A percentile compares a stretch with the other conserved stretches of the same genome.
These are phyloP conservation scores for Verticillium alfalfae DNA, from an alignment of 2,329 filamentous ascomycete genomes.

Conservation along the genomic window DNA sequence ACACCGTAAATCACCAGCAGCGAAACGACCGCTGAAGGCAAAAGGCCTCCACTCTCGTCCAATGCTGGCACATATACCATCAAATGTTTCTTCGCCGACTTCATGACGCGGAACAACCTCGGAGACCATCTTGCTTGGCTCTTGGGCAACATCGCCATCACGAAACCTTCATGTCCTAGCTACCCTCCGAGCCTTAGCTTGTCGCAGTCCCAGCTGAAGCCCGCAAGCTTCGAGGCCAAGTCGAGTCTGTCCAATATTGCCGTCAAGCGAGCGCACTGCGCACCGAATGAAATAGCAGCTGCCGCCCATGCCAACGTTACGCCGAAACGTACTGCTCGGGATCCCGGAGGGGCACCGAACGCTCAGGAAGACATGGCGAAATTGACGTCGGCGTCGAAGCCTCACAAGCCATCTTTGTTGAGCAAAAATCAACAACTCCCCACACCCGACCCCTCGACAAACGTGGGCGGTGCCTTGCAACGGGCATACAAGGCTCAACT, in stretches of 20 bases:
- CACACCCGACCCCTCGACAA: slow-evolving; percentile 28
- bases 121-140: slow-evolving; percentile 53
- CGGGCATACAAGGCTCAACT: slow-evolving; percentile 9
- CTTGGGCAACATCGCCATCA: slow-evolving; percentile 38
- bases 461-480: slow-evolving; percentile 19
- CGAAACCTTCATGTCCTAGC: slow-evolving; percentile 31
- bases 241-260: slow-evolving; percentile 14
- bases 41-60: slow-evolving; percentile 1
- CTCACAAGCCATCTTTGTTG: slow-evolving; percentile 38
- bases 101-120: slow-evolving; percentile 60
- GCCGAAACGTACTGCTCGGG: slow-evolving; percentile 1
- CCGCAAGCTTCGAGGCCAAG: background rate
- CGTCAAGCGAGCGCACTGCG: slow-evolving; percentile 4
- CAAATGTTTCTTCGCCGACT: slow-evolving; percentile 24
- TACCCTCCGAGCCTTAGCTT: slow-evolving; percentile 21
- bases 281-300: background rate
- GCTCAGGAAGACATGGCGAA: slow-evolving; percentile 34
- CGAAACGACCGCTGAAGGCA: slow-evolving; percentile 1
- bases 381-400: slow-evolving; percentile 34
- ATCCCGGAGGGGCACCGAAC: slow-evolving; percentile 4
- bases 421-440: slow-evolving; percentile 34
- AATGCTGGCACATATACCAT: slow-evolving; percentile 5
- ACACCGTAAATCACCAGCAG: slow-evolving; percentile 1
- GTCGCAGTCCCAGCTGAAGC: background rate
- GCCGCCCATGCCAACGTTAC: slow-evolving; percentile 1